A percentile compares a stretch with the other conserved stretches of the same genome.
Evolutionary conservation across 73 alveolate species (phyloP).

Genomic region (Tetrahymena borealis): DNA sequence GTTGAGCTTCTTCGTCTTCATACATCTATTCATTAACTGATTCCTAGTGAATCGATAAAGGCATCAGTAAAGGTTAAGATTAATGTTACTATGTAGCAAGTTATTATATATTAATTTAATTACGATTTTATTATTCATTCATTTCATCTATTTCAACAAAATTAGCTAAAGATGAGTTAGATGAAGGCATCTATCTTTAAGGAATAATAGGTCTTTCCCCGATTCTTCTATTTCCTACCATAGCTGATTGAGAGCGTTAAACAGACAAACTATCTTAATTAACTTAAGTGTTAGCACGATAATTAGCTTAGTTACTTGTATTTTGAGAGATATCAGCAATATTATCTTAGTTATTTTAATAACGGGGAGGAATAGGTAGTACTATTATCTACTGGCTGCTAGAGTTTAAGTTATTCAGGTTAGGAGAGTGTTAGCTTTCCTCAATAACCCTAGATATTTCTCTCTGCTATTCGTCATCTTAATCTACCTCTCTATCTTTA

Average conservation of each 20-base stretch:
- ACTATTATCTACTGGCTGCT: neutral
- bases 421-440: neutral
- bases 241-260: neutral
- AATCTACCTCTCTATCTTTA: neutral
- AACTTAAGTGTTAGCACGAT: neutral
- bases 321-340: neutral
- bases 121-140: neutral
- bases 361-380: neutral
- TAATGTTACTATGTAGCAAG: neutral
- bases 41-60: neutral
- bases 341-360: too few species aligned
- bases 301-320: too few species aligned
- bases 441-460: neutral
- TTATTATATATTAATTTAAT: neutral
- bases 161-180: neutral
- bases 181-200: neutral
- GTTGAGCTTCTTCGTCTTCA: neutral
- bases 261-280: neutral
- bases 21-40: neutral
- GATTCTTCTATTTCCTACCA: neutral
- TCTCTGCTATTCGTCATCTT: neutral
- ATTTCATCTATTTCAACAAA: neutral
- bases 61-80: constrained; percentile 2
- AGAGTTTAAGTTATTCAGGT: neutral
- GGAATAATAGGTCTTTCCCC: neutral